Conservation (phyloP, 164 flowering plant genomes). For the Umbellularia californica region DNA sequence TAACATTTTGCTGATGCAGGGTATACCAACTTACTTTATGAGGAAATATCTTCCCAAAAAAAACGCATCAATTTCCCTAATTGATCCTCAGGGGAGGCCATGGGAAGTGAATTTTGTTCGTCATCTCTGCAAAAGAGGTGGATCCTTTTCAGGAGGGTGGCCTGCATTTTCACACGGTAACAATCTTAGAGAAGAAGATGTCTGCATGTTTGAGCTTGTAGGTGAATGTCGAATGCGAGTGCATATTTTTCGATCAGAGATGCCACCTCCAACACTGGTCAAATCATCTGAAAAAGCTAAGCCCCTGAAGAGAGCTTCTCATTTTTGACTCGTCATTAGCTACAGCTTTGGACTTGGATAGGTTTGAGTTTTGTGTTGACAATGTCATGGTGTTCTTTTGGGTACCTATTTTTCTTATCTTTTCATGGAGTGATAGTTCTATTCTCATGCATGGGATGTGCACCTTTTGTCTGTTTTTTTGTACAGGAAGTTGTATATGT, state of each 20-base stretch:
- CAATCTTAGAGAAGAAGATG: constrained; percentile 9
- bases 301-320: not conserved
- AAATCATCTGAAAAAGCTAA: not conserved
- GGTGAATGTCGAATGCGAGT: constrained; percentile 13
- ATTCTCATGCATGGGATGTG: not conserved
- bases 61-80: constrained; percentile 3
- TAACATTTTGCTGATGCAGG: constrained; percentile 7
- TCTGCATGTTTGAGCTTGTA: constrained; percentile 16
- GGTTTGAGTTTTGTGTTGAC: not conserved
- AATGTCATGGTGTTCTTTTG: too few relatives aligned
- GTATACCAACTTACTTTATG: constrained; percentile 9
- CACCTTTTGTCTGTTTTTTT: too few relatives aligned
- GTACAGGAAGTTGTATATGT: too few relatives aligned
- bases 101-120: constrained; percentile 11
- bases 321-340: not conserved
- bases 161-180: constrained; percentile 6
- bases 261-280: too few relatives aligned
- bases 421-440: too few relatives aligned
- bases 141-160: constrained; percentile 11
- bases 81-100: constrained; percentile 3
- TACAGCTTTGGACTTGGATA: not conserved
- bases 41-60: not conserved
- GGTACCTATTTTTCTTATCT: too few relatives aligned
- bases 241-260: not conserved
- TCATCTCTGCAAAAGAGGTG: not conserved